Evolutionary conservation across 768 basidiomycete genomes (phyloP), one percentile per base, ranked within the genome.

Genomic region (Antrodiella citrinella): DNA sequence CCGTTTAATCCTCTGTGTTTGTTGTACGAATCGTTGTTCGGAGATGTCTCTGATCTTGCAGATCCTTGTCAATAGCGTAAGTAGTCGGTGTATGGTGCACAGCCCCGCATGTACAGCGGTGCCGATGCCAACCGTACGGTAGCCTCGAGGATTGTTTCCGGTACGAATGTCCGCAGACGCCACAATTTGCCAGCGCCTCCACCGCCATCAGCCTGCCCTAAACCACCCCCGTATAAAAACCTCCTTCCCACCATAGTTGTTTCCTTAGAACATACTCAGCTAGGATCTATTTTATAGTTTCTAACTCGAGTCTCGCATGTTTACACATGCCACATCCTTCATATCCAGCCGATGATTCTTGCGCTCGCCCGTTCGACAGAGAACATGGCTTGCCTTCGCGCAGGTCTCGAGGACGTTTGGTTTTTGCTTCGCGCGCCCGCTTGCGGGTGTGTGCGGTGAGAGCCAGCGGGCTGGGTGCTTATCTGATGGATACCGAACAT

Each of bases 211-310:
- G 30, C 57, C 54, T 57, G 57, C 57, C 57, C 57, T 57, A 57
- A 57, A 57, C 54, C 47, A 12, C 2, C 49, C 5, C 43, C 43
- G 13, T 56, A 57, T 55, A 55, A 38, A 57, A 50, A n/a, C 12
- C 24, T 18, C 38, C 24, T 23, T 42, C 43, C 46, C 18, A 26
- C 51, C 48, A 47, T 52, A 18, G 21, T 57, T 55, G 57, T 55
- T 64, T 70, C 78, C 61, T 70, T 57, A 82, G 81, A 82, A 80
- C 80, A 82, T 82, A 82, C 81, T 82, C 81, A 78, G 78, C 76
- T 78, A 82, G 80, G 80, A 82, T 82, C 80, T 82, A 77, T 82
- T 82, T 63, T 80, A 81, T 79, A 82, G 81, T 77, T 78, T 79
- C 80, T 81, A 77, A 81, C 81, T 63, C 78, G 80, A 80, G 79